phyloP scores from a whole-genome alignment of 1,284 basidiomycete genomes.

The Leccinum fallax region DNA sequence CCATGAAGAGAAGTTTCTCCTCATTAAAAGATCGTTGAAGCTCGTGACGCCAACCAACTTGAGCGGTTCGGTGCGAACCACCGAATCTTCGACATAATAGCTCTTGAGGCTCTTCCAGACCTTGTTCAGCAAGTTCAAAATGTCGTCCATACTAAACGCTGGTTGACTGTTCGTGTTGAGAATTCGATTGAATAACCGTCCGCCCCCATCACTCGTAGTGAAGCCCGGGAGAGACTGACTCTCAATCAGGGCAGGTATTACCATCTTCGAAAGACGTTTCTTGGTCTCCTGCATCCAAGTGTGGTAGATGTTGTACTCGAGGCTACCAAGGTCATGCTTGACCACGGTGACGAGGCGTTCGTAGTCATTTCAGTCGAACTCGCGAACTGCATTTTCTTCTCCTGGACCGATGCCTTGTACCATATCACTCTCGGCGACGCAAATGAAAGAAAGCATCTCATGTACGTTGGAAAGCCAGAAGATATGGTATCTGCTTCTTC shows the following conservation, averaged over 20 bases:
- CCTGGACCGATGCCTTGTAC: slow-evolving; percentile 97
- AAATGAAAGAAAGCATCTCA: slow-evolving; percentile 99
- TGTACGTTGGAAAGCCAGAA: slow-evolving; percentile 99
- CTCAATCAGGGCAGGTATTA: slow-evolving; percentile 97
- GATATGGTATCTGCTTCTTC: slow-evolving; percentile 87
- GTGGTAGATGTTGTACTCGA: slow-evolving; percentile 99
- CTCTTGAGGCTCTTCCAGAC: slow-evolving; percentile 99
- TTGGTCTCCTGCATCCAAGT: slow-evolving; percentile 99
- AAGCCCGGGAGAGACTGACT: slow-evolving; percentile 98
- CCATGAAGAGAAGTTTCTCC: slow-evolving; percentile 99
- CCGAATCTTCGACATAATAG: slow-evolving; percentile 98
- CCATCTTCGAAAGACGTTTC: slow-evolving; percentile 97
- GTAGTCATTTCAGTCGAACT: slow-evolving; percentile 97
- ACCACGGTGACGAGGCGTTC: slow-evolving; percentile 96
- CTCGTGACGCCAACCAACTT: slow-evolving; percentile 97
- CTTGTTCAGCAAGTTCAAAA: slow-evolving; percentile 95
- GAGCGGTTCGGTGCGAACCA: slow-evolving; percentile 95
- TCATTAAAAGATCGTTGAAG: slow-evolving; percentile 98
- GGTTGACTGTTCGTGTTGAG: slow-evolving; percentile 85
- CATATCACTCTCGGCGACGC: slow-evolving; percentile 98
- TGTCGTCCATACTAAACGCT: slow-evolving; percentile 98
- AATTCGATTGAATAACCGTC: slow-evolving; percentile 92
- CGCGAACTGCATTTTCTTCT: slow-evolving; percentile 86
- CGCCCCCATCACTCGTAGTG: slow-evolving; percentile 92
- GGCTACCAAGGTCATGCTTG: slow-evolving; percentile 96